These are phyloP conservation scores for Fusarium musae DNA, from an alignment of 2,329 filamentous ascomycete genomes.

Conservation along the genomic window DNA sequence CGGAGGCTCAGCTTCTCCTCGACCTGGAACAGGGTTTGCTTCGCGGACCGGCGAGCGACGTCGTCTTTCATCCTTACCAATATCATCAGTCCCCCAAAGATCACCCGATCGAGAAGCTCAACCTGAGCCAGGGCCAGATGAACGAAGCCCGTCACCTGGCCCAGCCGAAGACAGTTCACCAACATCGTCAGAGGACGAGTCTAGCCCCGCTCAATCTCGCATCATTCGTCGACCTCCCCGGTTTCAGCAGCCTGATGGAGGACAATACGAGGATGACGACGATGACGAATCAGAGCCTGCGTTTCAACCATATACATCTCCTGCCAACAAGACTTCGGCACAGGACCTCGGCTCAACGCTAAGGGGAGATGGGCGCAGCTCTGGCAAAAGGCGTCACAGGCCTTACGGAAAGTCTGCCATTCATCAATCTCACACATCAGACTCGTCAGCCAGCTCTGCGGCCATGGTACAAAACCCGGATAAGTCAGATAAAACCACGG, in stretches of 20 bases:
- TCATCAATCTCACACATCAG: conserved; percentile 66
- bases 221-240: conserved; percentile 70
- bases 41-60: conserved; percentile 47
- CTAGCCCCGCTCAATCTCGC: conserved; percentile 66
- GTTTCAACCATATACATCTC: conserved; percentile 61
- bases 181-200: conserved; percentile 60
- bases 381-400: conserved; percentile 45
- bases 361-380: conserved; percentile 56
- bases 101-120: conserved; percentile 38
- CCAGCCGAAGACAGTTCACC: conserved; percentile 53
- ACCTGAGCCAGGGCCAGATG: conserved; percentile 31
- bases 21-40: conserved; percentile 36
- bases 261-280: conserved; percentile 60
- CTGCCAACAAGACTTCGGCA: conserved; percentile 49
- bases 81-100: conserved; percentile 44
- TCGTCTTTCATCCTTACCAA: conserved; percentile 59
- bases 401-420: conserved; percentile 49
- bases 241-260: conserved; percentile 55
- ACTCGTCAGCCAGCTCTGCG: conserved; percentile 70
- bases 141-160: conserved; percentile 48
- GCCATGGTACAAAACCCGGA: conserved; percentile 51
- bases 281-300: conserved; percentile 68
- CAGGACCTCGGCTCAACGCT: conserved; percentile 65
- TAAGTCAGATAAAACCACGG: conserved; percentile 45
- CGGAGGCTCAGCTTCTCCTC: conserved; percentile 47